These are phyloP conservation scores for Apiospora sp. DNA, from an alignment of 2,329 filamentous ascomycete genomes.

Conservation along the genomic window DNA sequence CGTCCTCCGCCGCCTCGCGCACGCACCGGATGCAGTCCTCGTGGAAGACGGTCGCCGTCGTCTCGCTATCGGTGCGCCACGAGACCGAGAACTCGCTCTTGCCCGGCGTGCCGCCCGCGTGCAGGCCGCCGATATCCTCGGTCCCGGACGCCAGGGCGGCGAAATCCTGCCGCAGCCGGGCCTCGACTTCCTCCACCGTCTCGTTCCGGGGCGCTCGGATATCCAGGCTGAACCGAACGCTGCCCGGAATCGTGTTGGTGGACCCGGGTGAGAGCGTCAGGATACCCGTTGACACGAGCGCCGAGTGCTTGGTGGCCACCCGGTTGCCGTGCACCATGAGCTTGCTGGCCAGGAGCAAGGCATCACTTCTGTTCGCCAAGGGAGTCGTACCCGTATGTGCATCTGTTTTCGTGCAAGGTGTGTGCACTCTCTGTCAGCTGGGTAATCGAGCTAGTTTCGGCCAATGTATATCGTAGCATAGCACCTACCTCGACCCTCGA, in stretches of 20 bases:
- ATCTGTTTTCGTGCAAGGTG: constrained; percentile 47
- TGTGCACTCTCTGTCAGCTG: background rate
- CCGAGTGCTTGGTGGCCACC: constrained; percentile 65
- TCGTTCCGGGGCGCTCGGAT: constrained; percentile 65
- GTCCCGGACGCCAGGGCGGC: constrained; percentile 62
- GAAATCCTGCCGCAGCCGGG: constrained; percentile 65
- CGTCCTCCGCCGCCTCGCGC: constrained; percentile 62
- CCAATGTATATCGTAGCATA: background rate
- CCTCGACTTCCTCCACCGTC: constrained; percentile 65
- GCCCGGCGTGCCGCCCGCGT: constrained; percentile 39
- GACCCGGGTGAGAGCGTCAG: constrained; percentile 71
- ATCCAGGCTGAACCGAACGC: constrained; percentile 73
- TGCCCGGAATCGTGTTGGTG: constrained; percentile 77
- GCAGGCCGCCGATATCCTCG: constrained; percentile 56
- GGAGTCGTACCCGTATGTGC: constrained; percentile 80
- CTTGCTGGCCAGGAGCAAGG: constrained; percentile 70
- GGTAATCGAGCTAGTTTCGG: background rate
- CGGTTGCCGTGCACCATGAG: constrained; percentile 73
- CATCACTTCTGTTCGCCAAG: constrained; percentile 70
- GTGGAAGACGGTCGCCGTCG: constrained; percentile 70
- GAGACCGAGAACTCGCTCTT: constrained; percentile 34
- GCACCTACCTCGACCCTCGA: constrained; percentile 60
- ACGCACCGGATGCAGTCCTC: constrained; percentile 72
- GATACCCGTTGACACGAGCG: constrained; percentile 75
- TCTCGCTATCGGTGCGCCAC: constrained; percentile 69